Evolutionary conservation across 345 rosid species (phyloP).

Genomic region (Arabis hirsuta): DNA sequence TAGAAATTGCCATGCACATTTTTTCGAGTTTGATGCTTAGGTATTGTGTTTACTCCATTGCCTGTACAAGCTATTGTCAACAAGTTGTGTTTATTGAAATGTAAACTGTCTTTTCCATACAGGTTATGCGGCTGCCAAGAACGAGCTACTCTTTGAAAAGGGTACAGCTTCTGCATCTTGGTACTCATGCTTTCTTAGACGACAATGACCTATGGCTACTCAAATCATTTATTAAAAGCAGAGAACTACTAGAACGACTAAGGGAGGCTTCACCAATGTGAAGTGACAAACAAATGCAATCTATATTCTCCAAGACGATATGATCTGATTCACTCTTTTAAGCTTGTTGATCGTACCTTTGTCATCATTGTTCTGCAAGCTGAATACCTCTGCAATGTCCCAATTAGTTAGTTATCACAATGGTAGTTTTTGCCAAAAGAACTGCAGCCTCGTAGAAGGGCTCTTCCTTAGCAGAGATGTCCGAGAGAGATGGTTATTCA

Average conservation of each 20-base stretch:
- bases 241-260: constrained; percentile 85
- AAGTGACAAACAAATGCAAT: constrained; percentile 94
- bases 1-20: no score
- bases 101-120: constrained; percentile 34
- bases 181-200: constrained; percentile 50
- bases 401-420: no score
- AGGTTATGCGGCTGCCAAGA: constrained; percentile 95
- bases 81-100: no score
- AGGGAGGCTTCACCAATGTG: constrained; percentile 84
- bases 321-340: constrained; percentile 28
- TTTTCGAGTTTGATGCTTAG: no score
- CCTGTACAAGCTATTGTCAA: no score
- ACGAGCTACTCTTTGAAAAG: constrained; percentile 97
- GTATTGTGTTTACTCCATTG: no score
- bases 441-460: constrained; percentile 86
- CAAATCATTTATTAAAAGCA: constrained; percentile 81
- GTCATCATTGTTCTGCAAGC: constrained; percentile 34
- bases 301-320: constrained; percentile 93
- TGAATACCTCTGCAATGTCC: constrained; percentile 28
- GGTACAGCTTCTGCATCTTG: constrained; percentile 43
- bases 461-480: constrained; percentile 92
- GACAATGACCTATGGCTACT: constrained; percentile 85
- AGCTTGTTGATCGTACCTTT: constrained; percentile 21
- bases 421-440: constrained; percentile 93
- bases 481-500: constrained; percentile 79